phyloP scores from a whole-genome alignment of 805 yeast genomes.

The Pichia deserticola region DNA sequence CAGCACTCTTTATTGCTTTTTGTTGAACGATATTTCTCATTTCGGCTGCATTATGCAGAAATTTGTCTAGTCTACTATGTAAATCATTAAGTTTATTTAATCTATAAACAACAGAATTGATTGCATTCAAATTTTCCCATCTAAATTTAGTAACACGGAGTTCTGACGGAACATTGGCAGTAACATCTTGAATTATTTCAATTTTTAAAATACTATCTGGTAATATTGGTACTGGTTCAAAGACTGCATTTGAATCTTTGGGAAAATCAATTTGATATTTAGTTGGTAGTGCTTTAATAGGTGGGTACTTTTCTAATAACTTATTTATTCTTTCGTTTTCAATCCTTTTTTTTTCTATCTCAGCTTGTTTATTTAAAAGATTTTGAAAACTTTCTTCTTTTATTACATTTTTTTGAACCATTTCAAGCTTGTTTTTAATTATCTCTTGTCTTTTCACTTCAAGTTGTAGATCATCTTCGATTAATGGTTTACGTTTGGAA shows the following conservation, averaged over 20 bases:
- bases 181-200: conserved; percentile 7
- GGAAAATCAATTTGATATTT: conserved; percentile 12
- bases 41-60: not conserved
- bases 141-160: conserved; percentile 4
- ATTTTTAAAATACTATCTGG: not conserved
- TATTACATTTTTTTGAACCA: conserved; percentile 1
- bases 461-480: not conserved
- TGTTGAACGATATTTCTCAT: conserved; percentile 1
- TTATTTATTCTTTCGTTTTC: conserved; percentile 2
- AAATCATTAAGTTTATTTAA: conserved; percentile 5
- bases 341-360: not conserved
- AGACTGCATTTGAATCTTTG: not conserved
- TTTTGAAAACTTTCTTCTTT: conserved; percentile 1
- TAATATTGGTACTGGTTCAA: conserved; percentile 1
- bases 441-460: conserved; percentile 5
- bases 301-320: conserved; percentile 4
- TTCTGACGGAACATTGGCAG: not conserved
- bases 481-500: not conserved
- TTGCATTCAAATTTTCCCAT: not conserved
- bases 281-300: conserved; percentile 9
- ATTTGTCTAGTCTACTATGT: conserved; percentile 1
- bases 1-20: conserved; percentile 1
- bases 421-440: conserved; percentile 3
- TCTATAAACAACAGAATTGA: conserved; percentile 9
- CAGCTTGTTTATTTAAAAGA: not conserved